Evolutionary conservation across 345 rosid species (phyloP), one percentile per base, ranked within the genome.

Genomic region (Citrus glauca): DNA sequence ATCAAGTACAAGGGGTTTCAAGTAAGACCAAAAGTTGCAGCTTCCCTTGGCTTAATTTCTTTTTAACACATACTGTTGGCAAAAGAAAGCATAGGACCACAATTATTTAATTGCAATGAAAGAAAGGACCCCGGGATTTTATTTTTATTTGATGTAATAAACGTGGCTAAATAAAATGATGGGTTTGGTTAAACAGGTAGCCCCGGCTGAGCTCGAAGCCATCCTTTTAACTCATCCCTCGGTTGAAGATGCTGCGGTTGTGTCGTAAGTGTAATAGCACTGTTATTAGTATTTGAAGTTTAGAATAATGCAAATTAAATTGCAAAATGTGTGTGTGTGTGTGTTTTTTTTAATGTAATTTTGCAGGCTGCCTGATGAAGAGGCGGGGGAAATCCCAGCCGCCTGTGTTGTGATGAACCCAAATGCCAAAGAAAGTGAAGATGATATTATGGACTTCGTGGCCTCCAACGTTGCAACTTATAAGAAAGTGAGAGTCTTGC

Each of bases 1-100:
- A 96, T 96, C 81, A 96, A 96, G 83, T 96, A 88, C 81, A 96
- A 96, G 82, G 98, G 99, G 4, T 96, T 94, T 79, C 99, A 93
- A 87, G 98, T 93, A 85, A 86, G 80, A 64, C 37, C 17, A 3
- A 6, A 33, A 22, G 22, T 32, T 20, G 11, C 22, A 20, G 1
- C 20, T 73, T 24, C 24, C 9, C 19, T 38, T 3, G 50, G 50
- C 16, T 45, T 11, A 45, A 45, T 45, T 45, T 11, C 50, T 3
- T 45, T 45, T 45, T 45, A 45, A 45, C 17, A 45, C 13, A 3
- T 0, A 45, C 16, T 45, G 5, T 45, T 45, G 50, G 50, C 50
- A 45, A 11, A 45, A 11, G 50, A 13, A 45, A 45, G 50, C 2
- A 42, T 0, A 10, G 48, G 48, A 42, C 13, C 48, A 42, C 48